A percentile compares a stretch with the other conserved stretches of the same genome.
Conservation (phyloP, 257 asterid genomes). For the Agastache rugosa region DNA sequence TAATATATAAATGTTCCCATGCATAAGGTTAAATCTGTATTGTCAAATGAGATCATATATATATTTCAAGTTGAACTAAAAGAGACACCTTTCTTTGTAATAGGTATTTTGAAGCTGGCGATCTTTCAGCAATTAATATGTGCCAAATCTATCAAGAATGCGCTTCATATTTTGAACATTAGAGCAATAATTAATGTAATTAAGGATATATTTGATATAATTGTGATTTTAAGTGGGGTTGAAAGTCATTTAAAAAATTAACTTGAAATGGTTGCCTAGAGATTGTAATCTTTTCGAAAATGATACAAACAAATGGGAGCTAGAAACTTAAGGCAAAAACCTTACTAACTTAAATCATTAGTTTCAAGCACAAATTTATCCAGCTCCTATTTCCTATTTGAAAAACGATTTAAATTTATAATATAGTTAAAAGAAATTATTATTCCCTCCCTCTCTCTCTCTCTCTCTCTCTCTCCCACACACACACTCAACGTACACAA, state of each 20-base stretch:
- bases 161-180: neutral
- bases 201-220: neutral
- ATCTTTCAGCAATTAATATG: neutral
- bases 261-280: neutral
- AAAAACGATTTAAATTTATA: neutral
- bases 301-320: neutral
- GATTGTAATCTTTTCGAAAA: neutral
- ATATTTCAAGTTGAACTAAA: neutral
- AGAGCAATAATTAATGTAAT: neutral
- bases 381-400: neutral
- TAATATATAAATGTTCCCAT: neutral
- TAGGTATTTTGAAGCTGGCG: neutral
- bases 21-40: neutral
- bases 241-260: neutral
- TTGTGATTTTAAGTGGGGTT: neutral
- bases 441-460: constrained; percentile 2
- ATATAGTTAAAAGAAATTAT: neutral
- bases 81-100: neutral
- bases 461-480: neutral
- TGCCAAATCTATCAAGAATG: constrained; percentile 1
- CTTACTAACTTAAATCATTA: neutral
- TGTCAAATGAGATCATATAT: neutral
- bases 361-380: neutral
- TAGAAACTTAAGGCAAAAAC: neutral
- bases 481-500: neutral